Conservation (phyloP, 148 eudicot species). For the Fagopyrum homotropicum region DNA sequence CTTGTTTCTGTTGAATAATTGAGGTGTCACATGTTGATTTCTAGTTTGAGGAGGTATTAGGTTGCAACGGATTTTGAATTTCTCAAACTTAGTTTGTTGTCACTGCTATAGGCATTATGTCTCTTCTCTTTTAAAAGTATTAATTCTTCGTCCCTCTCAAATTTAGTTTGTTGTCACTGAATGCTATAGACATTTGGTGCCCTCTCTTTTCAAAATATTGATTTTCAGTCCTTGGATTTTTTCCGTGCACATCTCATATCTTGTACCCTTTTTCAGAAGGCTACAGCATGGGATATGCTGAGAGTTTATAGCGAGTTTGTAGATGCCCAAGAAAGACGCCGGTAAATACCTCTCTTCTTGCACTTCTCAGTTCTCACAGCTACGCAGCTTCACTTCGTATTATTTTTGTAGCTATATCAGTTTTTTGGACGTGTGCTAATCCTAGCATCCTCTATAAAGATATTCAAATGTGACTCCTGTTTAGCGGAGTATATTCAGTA, state of each 20-base stretch:
- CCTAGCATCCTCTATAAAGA: background rate
- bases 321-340: conserved; percentile 76
- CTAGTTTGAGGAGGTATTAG: background rate
- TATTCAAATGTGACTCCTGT: background rate
- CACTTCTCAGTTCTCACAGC: conserved; percentile 9
- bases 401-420: background rate
- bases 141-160: background rate
- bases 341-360: conserved; percentile 34
- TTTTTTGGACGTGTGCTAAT: background rate
- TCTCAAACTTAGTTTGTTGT: background rate
- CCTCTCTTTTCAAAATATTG: background rate
- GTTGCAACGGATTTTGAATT: background rate
- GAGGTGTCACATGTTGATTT: background rate
- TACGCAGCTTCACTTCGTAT: background rate
- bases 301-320: conserved; percentile 64
- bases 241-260: background rate
- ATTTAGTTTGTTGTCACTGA: background rate
- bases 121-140: background rate
- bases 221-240: background rate
- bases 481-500: background rate
- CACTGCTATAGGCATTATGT: background rate
- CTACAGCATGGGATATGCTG: conserved; percentile 97
- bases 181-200: background rate
- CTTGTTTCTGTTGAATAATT: too few relatives aligned
- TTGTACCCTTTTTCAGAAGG: conserved; percentile 44